phyloP scores from a whole-genome alignment of 2,329 filamentous ascomycete genomes.

The Plenodomus tracheiphilus region DNA sequence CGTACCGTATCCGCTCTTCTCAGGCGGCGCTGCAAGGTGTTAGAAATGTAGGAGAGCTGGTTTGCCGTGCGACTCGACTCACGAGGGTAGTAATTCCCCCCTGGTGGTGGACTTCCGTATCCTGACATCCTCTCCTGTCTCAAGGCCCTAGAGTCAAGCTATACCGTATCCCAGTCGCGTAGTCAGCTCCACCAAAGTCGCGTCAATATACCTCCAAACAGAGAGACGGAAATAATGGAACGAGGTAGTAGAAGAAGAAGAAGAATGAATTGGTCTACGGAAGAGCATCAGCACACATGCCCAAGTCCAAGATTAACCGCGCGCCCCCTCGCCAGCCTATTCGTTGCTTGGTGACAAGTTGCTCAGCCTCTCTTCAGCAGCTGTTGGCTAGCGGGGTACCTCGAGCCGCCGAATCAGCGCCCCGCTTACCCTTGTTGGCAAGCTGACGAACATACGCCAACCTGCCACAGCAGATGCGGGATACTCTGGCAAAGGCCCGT shows the following conservation, averaged over 20 bases:
- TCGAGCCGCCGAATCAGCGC: slow-evolving; percentile 32
- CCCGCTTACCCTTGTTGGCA: slow-evolving; percentile 11
- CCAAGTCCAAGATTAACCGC: slow-evolving; percentile 16
- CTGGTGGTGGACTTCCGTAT: slow-evolving; percentile 36
- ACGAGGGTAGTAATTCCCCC: slow-evolving; percentile 44
- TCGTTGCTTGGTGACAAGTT: slow-evolving; percentile 25
- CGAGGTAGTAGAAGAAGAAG: neutral
- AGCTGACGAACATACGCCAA: slow-evolving; percentile 13
- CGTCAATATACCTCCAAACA: neutral
- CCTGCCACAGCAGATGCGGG: slow-evolving; percentile 14
- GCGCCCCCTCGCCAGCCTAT: slow-evolving; percentile 12
- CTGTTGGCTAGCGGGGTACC: slow-evolving; percentile 37
- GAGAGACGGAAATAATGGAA: neutral
- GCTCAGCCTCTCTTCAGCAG: slow-evolving; percentile 39
- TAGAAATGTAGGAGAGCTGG: neutral
- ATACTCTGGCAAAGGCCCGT: neutral
- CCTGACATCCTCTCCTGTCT: slow-evolving; percentile 29
- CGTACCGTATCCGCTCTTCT: slow-evolving; percentile 34
- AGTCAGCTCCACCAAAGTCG: neutral
- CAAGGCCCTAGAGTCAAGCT: neutral
- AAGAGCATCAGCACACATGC: slow-evolving; percentile 26
- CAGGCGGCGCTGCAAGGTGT: slow-evolving; percentile 33
- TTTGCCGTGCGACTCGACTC: slow-evolving; percentile 10
- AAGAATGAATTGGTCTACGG: neutral
- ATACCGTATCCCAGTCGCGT: neutral